Percentiles rank a stretch among this genome's conserved stretches.
Conservation (phyloP, 78 protist species). For the slime mould (Dictyostelium discoideum) region DNA sequence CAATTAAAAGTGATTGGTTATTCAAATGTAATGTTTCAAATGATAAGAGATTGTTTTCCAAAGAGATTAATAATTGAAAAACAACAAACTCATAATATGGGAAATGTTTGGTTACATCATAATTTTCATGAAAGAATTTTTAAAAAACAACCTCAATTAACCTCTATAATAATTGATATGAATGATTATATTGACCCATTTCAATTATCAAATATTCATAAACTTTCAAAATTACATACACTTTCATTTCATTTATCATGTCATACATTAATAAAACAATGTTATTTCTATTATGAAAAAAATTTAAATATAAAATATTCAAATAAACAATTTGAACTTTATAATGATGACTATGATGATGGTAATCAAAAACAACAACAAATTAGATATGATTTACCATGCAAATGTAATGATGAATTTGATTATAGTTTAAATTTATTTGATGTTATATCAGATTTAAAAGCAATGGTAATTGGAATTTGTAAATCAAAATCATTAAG, state of each 20-base stretch:
- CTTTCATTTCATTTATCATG: background rate
- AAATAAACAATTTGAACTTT: background rate
- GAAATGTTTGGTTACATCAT: background rate
- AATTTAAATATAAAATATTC: background rate
- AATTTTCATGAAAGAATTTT: background rate
- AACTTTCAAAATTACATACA: constrained; percentile 1
- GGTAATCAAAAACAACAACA: background rate
- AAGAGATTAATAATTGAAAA: background rate
- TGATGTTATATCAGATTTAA: background rate
- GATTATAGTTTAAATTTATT: background rate
- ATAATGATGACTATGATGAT: background rate
- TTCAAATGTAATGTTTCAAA: background rate
- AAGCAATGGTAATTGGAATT: background rate
- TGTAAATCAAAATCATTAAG: background rate
- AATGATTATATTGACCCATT: background rate
- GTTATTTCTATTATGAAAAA: background rate
- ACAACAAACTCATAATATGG: background rate
- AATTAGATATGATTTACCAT: background rate
- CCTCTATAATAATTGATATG: background rate
- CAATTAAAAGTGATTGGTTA: background rate
- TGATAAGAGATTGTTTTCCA: background rate
- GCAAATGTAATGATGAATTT: constrained; percentile 1
- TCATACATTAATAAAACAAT: background rate
- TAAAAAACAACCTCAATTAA: background rate
- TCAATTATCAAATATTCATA: background rate